Base-by-base conservation (phyloP, 257 asterid species). In the Capsicum pubescens region DNA sequence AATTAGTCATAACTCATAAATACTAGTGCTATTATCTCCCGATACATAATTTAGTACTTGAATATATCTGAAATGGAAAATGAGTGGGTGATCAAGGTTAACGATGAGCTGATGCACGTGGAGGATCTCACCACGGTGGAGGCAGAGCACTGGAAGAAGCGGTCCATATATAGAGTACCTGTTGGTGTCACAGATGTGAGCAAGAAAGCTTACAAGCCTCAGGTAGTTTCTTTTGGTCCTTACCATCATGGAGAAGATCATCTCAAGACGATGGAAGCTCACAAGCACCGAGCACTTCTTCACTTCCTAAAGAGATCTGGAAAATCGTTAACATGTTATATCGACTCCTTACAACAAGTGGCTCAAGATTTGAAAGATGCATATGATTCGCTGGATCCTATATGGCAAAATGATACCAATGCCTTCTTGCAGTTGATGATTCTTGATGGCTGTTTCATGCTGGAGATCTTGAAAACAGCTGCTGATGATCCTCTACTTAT, bases 171-270 rank as follows among this genome's bases (percentile, higher is more conserved):
- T 86, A 39, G 69, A 66, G 69, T 90, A 5, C 90, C 92, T 1
- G 74, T 87, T 0, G 82, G 67, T 6, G 89, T 90, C 6, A 70
- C 90, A 7, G 86, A 87, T 13, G 48, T 81, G 50, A 86, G 86
- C 84, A 19, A 54, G 39, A 16, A 19, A 4, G 91, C 88, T 10
- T 90, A 91, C 88, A 79, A 52, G 57, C 95, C 95, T 7, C 90
- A 81, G 52, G 83, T 68, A 7, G 88, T 90, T 63, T 92, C 94
- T 2, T 72, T 92, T 1, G 94, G 95, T 2, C 94, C 95, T 39
- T 92, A 92, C 56, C 94, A 91, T 63, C 67, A 84, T 55, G 85
- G 82, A 9, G 6, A 57, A 3, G 44, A 9, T 4, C 21, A 68
- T 80, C 57, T 89, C 79, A 70, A 11, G 68, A 82, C 86, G 4